Evolutionary conservation across 2,329 filamentous ascomycete genomes (phyloP).

Genomic region (Coniochaeta ligniaria): DNA sequence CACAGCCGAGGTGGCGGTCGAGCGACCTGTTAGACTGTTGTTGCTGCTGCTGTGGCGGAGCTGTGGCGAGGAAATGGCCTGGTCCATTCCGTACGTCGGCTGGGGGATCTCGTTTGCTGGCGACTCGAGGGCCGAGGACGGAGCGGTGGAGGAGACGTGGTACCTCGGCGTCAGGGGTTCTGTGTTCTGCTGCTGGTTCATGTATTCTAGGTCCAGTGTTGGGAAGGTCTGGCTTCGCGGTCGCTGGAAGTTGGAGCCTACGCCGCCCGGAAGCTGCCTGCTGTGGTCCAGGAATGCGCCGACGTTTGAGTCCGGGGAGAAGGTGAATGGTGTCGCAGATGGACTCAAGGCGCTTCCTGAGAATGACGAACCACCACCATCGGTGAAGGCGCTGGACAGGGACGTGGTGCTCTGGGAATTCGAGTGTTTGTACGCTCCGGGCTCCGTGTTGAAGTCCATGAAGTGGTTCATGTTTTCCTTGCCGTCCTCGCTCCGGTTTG

Average conservation of each 20-base stretch:
- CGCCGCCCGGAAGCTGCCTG: constrained; percentile 25
- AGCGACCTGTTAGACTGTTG: constrained; percentile 31
- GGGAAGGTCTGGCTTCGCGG: constrained; percentile 88
- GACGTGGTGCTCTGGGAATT: constrained; percentile 63
- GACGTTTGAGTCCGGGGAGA: constrained; percentile 66
- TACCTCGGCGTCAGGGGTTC: constrained; percentile 45
- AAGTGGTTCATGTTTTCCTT: constrained; percentile 46
- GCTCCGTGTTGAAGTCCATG: constrained; percentile 49
- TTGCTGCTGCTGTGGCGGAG: constrained; percentile 46
- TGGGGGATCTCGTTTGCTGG: constrained; percentile 37
- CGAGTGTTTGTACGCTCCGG: constrained; percentile 46
- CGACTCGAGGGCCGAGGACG: constrained; percentile 46
- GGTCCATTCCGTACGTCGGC: constrained; percentile 34
- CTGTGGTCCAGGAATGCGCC: constrained; percentile 53
- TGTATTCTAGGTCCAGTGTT: constrained; percentile 56
- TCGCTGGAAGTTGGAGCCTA: constrained; percentile 53
- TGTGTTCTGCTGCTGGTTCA: constrained; percentile 33
- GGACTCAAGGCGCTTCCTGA: constrained; percentile 62
- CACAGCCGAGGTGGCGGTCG: constrained; percentile 8
- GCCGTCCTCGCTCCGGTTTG: constrained; percentile 62
- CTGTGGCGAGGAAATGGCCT: constrained; percentile 29
- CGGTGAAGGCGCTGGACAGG: constrained; percentile 59
- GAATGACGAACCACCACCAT: constrained; percentile 57
- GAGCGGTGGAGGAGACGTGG: constrained; percentile 35
- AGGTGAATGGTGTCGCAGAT: constrained; percentile 60